Evolutionary conservation across 139 green algal species (phyloP).

Genomic region (Bryopsis sp.): DNA sequence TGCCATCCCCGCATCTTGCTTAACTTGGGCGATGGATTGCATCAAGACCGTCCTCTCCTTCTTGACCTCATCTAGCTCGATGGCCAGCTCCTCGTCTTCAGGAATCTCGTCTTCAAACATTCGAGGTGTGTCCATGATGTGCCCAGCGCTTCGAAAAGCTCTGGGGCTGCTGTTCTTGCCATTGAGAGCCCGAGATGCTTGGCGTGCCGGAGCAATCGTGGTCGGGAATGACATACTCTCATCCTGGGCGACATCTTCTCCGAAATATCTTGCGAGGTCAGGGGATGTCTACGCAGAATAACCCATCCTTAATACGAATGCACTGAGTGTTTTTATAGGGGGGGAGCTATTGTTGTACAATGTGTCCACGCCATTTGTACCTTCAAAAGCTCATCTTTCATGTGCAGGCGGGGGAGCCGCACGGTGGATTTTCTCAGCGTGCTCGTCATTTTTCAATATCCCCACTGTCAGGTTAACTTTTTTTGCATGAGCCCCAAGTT

Average conservation of each 20-base stretch:
- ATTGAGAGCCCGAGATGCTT: not conserved
- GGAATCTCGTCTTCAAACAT: constrained; percentile 53
- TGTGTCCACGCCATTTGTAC: constrained; percentile 19
- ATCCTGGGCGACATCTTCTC: not conserved
- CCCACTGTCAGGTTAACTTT: no score
- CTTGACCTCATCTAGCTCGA: constrained; percentile 73
- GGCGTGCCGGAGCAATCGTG: not conserved
- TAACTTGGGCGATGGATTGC: constrained; percentile 53
- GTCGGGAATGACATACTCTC: not conserved
- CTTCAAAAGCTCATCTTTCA: constrained; percentile 71
- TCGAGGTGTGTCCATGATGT: constrained; percentile 4
- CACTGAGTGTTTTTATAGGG: not conserved
- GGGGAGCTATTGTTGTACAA: not conserved
- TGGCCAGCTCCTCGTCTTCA: constrained; percentile 57
- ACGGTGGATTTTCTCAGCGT: constrained; percentile 33
- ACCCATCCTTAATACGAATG: not conserved
- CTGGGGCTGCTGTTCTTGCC: not conserved
- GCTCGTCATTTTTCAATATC: constrained; percentile 22
- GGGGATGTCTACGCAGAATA: constrained; percentile 12
- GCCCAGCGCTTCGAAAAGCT: not conserved
- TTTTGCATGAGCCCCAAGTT: no score
- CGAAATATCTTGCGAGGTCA: not conserved
- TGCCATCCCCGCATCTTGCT: constrained; percentile 40
- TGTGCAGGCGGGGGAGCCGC: constrained; percentile 57
- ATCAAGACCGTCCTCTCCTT: constrained; percentile 61